Conservation (phyloP, 306 rosid species). For the Spatholobus suberectus region DNA sequence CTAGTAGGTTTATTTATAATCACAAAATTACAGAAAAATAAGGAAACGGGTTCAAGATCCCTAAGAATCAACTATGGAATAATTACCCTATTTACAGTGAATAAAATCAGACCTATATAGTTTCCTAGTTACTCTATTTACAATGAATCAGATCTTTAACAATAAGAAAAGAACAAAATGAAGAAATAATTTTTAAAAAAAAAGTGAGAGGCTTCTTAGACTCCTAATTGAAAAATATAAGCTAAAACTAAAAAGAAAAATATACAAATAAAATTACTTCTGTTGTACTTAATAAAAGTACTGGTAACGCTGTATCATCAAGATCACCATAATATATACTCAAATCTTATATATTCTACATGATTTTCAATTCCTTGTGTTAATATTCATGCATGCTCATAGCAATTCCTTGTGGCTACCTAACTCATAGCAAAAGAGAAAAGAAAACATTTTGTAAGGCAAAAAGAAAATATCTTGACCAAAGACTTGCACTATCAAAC, state of each 20-base stretch:
- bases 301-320: background rate
- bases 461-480: background rate
- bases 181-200: background rate
- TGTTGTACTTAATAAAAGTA: background rate
- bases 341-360: background rate
- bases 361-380: background rate
- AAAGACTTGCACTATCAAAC: conserved; percentile 16
- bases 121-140: no score
- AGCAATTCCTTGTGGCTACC: background rate
- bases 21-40: no score
- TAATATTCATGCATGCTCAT: background rate
- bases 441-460: background rate
- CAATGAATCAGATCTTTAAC: no score
- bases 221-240: background rate
- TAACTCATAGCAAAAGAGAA: background rate
- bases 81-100: no score
- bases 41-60: no score
- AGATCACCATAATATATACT: background rate
- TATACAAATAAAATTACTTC: background rate
- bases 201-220: background rate
- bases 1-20: no score
- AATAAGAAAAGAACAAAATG: background rate
- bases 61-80: no score
- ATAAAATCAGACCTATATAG: no score
- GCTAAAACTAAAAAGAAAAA: background rate